These are phyloP conservation scores for Fulvia fulva DNA, from an alignment of 2,329 filamentous ascomycete genomes.

Conservation along the genomic window DNA sequence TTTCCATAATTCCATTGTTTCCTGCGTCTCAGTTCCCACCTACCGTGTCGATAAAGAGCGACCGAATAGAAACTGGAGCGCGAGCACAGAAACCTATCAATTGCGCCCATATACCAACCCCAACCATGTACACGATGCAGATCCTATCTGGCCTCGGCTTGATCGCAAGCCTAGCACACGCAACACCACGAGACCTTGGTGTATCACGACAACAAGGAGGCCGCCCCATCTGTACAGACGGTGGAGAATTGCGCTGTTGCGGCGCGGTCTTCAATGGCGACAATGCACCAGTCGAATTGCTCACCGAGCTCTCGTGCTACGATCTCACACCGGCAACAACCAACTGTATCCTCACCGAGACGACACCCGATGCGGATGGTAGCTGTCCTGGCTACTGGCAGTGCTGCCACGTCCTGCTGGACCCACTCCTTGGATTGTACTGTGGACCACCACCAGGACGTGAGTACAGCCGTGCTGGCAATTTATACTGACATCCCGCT, in stretches of 20 bases:
- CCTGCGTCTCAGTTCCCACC: too few species aligned
- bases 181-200: background rate
- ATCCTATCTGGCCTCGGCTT: background rate
- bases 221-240: background rate
- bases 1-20: too few species aligned
- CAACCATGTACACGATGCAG: background rate
- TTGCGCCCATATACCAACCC: background rate
- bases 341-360: slow-evolving; percentile 2
- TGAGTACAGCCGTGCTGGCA: background rate
- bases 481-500: background rate
- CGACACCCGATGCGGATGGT: background rate
- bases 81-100: background rate
- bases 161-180: background rate
- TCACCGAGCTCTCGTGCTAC: slow-evolving; percentile 5
- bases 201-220: background rate
- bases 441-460: slow-evolving; percentile 5
- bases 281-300: slow-evolving; percentile 2
- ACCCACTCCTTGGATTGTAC: slow-evolving; percentile 4
- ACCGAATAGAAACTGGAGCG: too few species aligned
- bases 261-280: slow-evolving; percentile 4
- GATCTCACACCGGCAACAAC: slow-evolving; percentile 4
- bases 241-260: slow-evolving; percentile 4
- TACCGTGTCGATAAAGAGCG: too few species aligned
- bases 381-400: background rate
- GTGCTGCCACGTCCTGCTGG: slow-evolving; percentile 2